Evolutionary conservation across 352 stramenopile genomes (phyloP).

Genomic region (Aphanomyces cochlioides): DNA sequence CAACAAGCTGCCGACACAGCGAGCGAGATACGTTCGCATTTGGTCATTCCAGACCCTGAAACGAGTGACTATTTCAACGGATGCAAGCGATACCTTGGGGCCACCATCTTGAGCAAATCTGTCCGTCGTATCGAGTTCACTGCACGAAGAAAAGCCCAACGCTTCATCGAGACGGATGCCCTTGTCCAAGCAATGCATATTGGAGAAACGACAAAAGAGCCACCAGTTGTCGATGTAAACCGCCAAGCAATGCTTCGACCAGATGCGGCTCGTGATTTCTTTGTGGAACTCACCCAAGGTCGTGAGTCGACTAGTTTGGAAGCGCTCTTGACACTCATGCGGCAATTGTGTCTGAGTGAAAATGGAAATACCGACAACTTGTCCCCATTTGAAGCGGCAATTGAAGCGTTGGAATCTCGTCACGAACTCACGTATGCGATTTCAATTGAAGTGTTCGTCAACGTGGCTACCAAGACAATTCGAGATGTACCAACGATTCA

Average conservation of each 20-base stretch:
- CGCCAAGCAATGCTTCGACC: not conserved
- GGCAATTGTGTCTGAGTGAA: not conserved
- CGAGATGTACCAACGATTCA: not conserved
- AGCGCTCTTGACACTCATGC: not conserved
- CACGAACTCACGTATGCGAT: slow-evolving; percentile 21
- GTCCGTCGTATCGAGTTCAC: not conserved
- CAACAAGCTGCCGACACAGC: not conserved
- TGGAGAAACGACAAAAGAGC: not conserved
- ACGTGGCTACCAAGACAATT: slow-evolving; percentile 9
- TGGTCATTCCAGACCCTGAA: slow-evolving; percentile 20
- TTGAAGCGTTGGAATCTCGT: not conserved
- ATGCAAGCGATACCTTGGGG: slow-evolving; percentile 20
- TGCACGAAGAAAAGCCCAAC: not conserved
- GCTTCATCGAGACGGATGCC: slow-evolving; percentile 8
- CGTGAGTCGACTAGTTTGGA: not conserved
- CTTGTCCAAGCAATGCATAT: slow-evolving; percentile 7
- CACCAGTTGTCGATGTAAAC: not conserved
- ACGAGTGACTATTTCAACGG: slow-evolving; percentile 24
- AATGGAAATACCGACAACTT: not conserved
- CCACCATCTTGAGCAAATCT: not conserved
- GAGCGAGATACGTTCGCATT: not conserved
- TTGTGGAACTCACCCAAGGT: slow-evolving; percentile 16
- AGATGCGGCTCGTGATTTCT: slow-evolving; percentile 18
- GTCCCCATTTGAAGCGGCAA: slow-evolving; percentile 11
- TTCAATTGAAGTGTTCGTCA: slow-evolving; percentile 1